Evolutionary conservation across 345 rosid species (phyloP).

Genomic region (Carallia pectinifolia): DNA sequence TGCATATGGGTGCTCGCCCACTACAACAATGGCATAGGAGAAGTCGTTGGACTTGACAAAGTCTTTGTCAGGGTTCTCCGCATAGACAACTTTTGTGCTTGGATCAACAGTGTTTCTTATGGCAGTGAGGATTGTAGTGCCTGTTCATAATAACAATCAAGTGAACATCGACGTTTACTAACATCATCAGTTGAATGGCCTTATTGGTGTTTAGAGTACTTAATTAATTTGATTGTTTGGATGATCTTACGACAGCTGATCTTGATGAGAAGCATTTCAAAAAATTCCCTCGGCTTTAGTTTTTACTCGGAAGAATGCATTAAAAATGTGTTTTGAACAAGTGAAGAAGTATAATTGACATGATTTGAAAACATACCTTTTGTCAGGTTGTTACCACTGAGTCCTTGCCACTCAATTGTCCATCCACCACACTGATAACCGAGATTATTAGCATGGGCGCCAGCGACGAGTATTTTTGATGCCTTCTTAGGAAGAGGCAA

Average conservation of each 20-base stretch:
- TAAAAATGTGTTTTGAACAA: too few species aligned
- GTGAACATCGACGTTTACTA: too few species aligned
- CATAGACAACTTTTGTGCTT: conserved; percentile 46
- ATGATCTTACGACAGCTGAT: too few species aligned
- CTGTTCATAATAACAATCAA: conserved; percentile 29
- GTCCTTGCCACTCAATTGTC: conserved; percentile 94
- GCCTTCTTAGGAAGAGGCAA: conserved; percentile 83
- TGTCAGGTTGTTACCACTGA: conserved; percentile 64
- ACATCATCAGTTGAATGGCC: too few species aligned
- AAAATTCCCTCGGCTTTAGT: too few species aligned
- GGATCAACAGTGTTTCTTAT: conserved; percentile 49
- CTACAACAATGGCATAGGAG: conserved; percentile 53
- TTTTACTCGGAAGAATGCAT: too few species aligned
- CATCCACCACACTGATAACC: conserved; percentile 99
- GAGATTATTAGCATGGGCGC: conserved; percentile 88
- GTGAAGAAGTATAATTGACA: too few species aligned
- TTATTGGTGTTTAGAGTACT: too few species aligned
- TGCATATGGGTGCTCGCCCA: conserved; percentile 70
- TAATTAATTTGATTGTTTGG: too few species aligned
- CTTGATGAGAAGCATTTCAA: too few species aligned
- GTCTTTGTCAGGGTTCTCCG: conserved; percentile 41
- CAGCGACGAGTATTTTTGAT: conserved; percentile 75
- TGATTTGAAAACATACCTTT: conserved; percentile 43
- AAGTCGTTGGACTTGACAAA: conserved; percentile 48
- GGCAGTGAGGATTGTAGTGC: conserved; percentile 72